Base-by-base conservation (phyloP, 768 basidiomycete genomes). In the Amanita pseudoporphyria region DNA sequence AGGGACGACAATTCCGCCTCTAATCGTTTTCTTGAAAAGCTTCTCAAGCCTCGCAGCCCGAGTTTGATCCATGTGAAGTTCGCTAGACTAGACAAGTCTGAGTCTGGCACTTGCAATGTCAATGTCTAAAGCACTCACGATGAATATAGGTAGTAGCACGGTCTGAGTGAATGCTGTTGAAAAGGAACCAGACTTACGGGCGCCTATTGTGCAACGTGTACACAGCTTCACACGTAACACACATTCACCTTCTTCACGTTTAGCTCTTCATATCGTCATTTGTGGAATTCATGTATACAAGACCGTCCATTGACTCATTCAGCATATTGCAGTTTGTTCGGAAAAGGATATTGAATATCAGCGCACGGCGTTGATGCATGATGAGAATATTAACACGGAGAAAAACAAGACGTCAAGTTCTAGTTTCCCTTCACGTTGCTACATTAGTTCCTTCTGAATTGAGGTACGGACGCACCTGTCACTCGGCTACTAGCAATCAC, bases 11-110 rank as follows among this genome's bases (percentile, higher is more conserved):
- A 4, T 13, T 9, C 13, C 19, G n/a, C 16, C 37, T 22, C 18
- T 40, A 6, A 48, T 7, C 7, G 18, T 16, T 16, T 48, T 48
- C 36, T 30, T 30, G 5, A 39, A 40, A 9, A 48, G 47, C 13
- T 30, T 31, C 18, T 48, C 47, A 19, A 48, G 47, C 31, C 38
- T 47, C 10, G 45, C 12, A 16, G 45, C 45, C 37, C 45, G 44
- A 32, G 21, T 32, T 18, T 13, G 32, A 24, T 47, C 45, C 35
- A 47, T 47, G 10, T 47, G 5, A 14, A 14, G 13, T 28, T 14
- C 6, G 16, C 13, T 16, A 26, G 13, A 26, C 14, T 1, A 3
- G 41, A 43, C 3, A 43, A n/a, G 18, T 6, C 36, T 6, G n/a
- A 6, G 18, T 37, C n/a, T n/a, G 6, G 6, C n/a, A 9, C 24